Conservation (phyloP, 1,284 basidiomycete species). For the Trametes versicolor region DNA sequence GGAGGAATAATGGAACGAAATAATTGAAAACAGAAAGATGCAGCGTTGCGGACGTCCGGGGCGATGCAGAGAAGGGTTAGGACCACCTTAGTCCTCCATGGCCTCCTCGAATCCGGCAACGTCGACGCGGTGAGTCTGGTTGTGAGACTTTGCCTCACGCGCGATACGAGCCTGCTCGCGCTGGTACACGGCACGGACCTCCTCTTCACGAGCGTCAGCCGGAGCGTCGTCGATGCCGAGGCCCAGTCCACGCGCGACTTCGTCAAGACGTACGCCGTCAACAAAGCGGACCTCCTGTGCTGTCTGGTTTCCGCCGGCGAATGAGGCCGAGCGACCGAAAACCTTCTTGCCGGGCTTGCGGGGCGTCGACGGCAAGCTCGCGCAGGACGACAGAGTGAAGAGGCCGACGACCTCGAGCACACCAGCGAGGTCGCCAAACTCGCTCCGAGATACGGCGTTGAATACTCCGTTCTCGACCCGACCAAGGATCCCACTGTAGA, state of each 20-base stretch:
- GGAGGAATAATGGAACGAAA: constrained; percentile 30
- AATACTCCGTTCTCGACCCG: constrained; percentile 65
- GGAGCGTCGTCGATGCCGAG: constrained; percentile 49
- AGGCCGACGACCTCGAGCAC: constrained; percentile 79
- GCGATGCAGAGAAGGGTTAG: constrained; percentile 7
- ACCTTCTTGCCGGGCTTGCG: constrained; percentile 54
- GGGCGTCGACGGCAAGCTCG: constrained; percentile 46
- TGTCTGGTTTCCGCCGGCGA: constrained; percentile 55
- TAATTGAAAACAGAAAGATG: constrained; percentile 9
- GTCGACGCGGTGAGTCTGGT: constrained; percentile 32
- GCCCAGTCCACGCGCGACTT: constrained; percentile 72
- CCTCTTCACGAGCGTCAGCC: constrained; percentile 68
- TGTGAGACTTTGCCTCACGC: constrained; percentile 59
- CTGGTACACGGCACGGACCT: constrained; percentile 73
- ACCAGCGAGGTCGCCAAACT: constrained; percentile 76
- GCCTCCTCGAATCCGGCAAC: constrained; percentile 61
- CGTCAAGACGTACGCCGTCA: constrained; percentile 67
- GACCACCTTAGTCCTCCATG: constrained; percentile 54
- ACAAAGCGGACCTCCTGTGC: constrained; percentile 62
- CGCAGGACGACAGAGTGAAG: constrained; percentile 52
- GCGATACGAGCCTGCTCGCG: constrained; percentile 64
- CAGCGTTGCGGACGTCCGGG: not conserved
- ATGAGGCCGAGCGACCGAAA: constrained; percentile 67
- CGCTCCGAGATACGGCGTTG: constrained; percentile 73
- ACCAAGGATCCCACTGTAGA: constrained; percentile 67